These are phyloP conservation scores for Aspergillus sergii DNA, from an alignment of 2,329 filamentous ascomycete species.

Conservation along the genomic window DNA sequence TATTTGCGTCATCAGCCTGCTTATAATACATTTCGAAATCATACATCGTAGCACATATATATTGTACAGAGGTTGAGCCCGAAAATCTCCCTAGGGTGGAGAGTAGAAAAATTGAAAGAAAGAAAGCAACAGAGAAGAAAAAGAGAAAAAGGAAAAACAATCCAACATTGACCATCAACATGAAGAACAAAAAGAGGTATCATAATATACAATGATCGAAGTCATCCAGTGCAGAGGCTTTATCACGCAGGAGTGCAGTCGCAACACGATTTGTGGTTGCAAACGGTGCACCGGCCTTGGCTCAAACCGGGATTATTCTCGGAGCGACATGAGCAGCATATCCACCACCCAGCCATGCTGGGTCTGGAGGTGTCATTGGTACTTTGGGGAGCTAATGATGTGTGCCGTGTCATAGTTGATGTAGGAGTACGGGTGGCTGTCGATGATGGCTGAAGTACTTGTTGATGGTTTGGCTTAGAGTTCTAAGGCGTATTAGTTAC, in stretches of 20 bases:
- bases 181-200: not conserved
- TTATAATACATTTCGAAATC: too few species aligned
- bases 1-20: too few species aligned
- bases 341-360: constrained; percentile 23
- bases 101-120: not conserved
- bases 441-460: not conserved
- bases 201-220: not conserved
- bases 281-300: constrained; percentile 22
- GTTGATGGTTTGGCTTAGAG: not conserved
- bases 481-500: not conserved
- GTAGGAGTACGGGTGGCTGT: not conserved
- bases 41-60: not conserved
- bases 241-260: not conserved
- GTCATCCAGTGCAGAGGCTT: not conserved
- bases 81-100: not conserved
- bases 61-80: not conserved
- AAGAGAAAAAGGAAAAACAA: not conserved
- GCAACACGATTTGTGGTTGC: constrained; percentile 14
- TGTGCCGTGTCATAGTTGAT: not conserved
- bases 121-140: not conserved
- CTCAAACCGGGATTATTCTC: constrained; percentile 25
- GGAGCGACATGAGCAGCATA: constrained; percentile 24
- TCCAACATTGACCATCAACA: not conserved
- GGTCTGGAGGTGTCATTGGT: not conserved
- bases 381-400: not conserved